A percentile compares a stretch with the other conserved stretches of the same genome.
Conservation (phyloP, 179 eudicot species). For the Nepenthes alata region DNA sequence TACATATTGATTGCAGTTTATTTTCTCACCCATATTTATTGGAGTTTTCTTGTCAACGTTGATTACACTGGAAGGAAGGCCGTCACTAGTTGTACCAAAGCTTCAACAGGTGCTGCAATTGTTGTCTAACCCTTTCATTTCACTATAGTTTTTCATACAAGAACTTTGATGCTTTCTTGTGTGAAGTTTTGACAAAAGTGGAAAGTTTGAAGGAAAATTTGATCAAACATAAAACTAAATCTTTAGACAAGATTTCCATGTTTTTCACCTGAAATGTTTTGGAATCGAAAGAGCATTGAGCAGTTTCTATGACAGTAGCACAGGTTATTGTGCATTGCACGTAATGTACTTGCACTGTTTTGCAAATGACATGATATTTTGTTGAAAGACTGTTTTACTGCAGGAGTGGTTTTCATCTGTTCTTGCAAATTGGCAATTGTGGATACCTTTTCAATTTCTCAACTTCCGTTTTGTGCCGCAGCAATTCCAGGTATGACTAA, state of each 20-base stretch:
- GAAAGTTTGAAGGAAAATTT: no score
- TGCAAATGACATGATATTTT: neutral
- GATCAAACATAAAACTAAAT: no score
- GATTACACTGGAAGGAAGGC: conserved; percentile 68
- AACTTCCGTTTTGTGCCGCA: conserved; percentile 87
- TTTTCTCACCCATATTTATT: conserved; percentile 69
- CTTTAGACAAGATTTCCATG: no score
- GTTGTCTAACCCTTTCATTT: neutral
- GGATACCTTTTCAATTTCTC: conserved; percentile 95
- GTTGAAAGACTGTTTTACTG: conserved; percentile 1
- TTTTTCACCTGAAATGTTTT: no score
- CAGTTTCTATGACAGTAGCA: no score
- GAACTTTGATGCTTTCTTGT: neutral
- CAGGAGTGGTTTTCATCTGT: conserved; percentile 89
- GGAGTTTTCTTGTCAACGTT: conserved; percentile 62
- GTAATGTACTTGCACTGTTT: neutral
- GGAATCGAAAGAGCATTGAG: no score
- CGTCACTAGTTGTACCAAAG: conserved; percentile 71
- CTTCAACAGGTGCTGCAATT: conserved; percentile 49
- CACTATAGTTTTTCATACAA: neutral
- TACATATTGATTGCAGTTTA: conserved; percentile 40
- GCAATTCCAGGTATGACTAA: conserved; percentile 60
- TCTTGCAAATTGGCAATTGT: conserved; percentile 79
- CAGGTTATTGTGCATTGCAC: no score
- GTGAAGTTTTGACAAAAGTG: no score